Evolutionary conservation across 176 grass and related monocot species (phyloP), one percentile per base, ranked within the genome.

Genomic region (Oryza meridionalis): DNA sequence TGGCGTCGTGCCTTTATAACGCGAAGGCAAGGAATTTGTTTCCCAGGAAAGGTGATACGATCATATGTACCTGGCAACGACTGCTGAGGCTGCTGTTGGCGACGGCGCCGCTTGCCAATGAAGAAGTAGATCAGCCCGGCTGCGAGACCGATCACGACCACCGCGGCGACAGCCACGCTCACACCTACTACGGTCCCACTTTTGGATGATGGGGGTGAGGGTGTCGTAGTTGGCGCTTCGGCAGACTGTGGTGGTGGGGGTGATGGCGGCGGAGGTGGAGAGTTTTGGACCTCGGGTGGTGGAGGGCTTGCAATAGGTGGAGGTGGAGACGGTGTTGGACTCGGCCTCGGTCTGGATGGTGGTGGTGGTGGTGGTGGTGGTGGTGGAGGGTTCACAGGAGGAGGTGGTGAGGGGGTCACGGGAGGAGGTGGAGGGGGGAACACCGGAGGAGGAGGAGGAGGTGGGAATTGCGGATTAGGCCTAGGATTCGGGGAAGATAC

Each of bases 391-490:
- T n/a, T 61, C 7, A 61, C 0, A 3, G 55, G 55, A 61, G 55
- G 55, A 3, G 7, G 21, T 0, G 21, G 6, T 9, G 55, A 2
- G 0, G 19, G 1, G 9, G 0, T 11, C 4, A 55, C 6, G 0
- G 58, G 58, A n/a, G 21, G 53, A n/a, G 17, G 19, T 6, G 19
- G 5, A 4, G 51, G 17, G 6, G 51, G 51, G 2, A 6, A 17
- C 50, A 9, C 7, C 1, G 51, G 4, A 19, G 51, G 17, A 19
- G 51, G 17, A 19, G 51, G 7, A 7, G 38, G 37, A 1, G 37
- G 17, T 17, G 40, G 42, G 42, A 43, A 43, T 7, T 43, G 42
- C 2, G 42, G 42, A 43, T 43, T 43, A 43, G 42, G 42, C 42
- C 2, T 43, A 43, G 42, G 42, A 0, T 1, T 43, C 1, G 8